Evolutionary conservation across 176 grass and related monocot genomes (phyloP).

Genomic region (Dendrocalamus sinicus): DNA sequence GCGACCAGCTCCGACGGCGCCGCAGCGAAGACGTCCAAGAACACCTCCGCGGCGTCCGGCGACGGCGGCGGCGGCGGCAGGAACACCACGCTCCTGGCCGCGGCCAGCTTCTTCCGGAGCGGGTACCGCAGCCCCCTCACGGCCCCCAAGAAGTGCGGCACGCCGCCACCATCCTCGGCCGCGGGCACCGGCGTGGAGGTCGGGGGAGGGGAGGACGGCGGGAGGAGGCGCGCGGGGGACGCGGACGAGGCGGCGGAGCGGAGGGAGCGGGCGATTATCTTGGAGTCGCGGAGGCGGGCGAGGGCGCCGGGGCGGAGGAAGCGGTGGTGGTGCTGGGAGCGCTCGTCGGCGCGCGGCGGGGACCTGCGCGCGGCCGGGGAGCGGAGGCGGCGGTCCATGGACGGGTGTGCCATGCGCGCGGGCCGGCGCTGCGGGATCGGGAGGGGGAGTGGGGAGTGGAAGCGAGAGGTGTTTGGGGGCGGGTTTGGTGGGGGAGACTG

Average conservation of each 20-base stretch:
- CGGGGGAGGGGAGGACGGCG: slow-evolving; percentile 11
- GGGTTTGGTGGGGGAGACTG: slow-evolving; percentile 2
- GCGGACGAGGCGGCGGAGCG: slow-evolving; percentile 33
- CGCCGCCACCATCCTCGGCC: background rate
- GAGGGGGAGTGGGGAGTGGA: background rate
- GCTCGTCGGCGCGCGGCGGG: slow-evolving; percentile 37
- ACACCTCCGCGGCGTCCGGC: slow-evolving; percentile 35
- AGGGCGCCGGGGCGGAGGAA: slow-evolving; percentile 85
- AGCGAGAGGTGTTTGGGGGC: slow-evolving; percentile 6
- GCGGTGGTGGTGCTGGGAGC: slow-evolving; percentile 49
- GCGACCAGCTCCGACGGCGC: slow-evolving; percentile 45
- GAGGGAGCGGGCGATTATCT: slow-evolving; percentile 67
- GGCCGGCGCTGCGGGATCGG: background rate
- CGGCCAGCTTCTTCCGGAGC: slow-evolving; percentile 80
- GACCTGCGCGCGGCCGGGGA: slow-evolving; percentile 43
- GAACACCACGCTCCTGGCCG: slow-evolving; percentile 55
- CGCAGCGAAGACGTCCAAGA: background rate
- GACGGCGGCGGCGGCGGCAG: slow-evolving; percentile 44
- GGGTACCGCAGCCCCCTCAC: slow-evolving; percentile 51
- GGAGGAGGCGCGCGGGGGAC: background rate
- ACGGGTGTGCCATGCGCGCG: background rate
- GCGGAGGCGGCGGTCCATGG: slow-evolving; percentile 53
- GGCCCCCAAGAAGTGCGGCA: slow-evolving; percentile 53
- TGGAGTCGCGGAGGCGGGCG: slow-evolving; percentile 74
- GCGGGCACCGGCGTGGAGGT: background rate